Conservation (phyloP, 768 basidiomycete genomes). For the Boletus speciosus region DNA sequence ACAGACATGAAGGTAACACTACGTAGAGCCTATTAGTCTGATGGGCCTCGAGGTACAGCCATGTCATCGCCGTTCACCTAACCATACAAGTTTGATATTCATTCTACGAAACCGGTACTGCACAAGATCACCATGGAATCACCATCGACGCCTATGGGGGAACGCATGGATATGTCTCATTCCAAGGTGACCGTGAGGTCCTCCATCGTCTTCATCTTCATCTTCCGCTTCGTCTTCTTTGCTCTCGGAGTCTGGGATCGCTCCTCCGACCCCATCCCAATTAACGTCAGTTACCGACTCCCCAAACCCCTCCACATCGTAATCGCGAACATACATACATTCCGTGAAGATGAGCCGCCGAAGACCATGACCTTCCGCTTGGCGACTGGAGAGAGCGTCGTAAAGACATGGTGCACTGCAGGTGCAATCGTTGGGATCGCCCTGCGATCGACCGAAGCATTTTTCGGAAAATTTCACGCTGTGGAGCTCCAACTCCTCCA, state of each 20-base stretch:
- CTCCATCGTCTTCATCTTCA: neutral
- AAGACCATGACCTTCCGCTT: slow-evolving; percentile 8
- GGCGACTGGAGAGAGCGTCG: slow-evolving; percentile 16
- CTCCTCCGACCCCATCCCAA: slow-evolving; percentile 17
- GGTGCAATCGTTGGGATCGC: neutral
- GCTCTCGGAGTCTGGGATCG: neutral
- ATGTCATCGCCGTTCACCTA: neutral
- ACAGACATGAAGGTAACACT: neutral
- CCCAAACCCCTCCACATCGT: slow-evolving; percentile 2
- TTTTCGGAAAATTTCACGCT: slow-evolving; percentile 6
- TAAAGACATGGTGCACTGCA: slow-evolving; percentile 11
- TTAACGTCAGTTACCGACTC: slow-evolving; percentile 8
- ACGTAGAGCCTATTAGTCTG: neutral
- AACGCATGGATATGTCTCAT: neutral
- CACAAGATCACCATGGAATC: neutral
- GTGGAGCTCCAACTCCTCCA: slow-evolving; percentile 14
- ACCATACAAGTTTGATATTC: neutral
- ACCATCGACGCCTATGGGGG: neutral
- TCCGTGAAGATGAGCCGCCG: slow-evolving; percentile 7
- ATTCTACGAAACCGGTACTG: neutral
- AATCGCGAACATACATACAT: slow-evolving; percentile 9
- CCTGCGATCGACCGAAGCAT: neutral
- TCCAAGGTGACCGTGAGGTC: neutral
- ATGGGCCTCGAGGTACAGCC: neutral
- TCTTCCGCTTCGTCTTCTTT: neutral